Conservation (phyloP, 2,329 filamentous ascomycete genomes). For the Cercospora janseana region DNA sequence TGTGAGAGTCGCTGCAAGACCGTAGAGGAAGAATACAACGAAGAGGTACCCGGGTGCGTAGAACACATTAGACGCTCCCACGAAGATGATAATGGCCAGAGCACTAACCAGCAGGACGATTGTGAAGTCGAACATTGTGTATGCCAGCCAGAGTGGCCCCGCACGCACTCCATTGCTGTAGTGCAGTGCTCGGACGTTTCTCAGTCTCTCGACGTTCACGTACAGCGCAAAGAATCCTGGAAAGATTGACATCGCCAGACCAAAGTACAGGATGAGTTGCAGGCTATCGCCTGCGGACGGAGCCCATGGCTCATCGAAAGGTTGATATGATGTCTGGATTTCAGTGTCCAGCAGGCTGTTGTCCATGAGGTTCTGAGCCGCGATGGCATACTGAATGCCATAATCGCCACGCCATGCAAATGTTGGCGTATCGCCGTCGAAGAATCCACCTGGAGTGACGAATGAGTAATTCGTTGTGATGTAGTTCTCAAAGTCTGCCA, state of each 20-base stretch:
- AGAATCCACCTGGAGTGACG: constrained; percentile 76
- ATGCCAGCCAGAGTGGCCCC: constrained; percentile 80
- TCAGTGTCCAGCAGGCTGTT: constrained; percentile 65
- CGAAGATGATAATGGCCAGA: constrained; percentile 67
- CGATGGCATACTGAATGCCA: constrained; percentile 63
- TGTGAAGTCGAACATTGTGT: constrained; percentile 74
- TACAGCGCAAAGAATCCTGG: constrained; percentile 88
- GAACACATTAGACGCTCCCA: constrained; percentile 61
- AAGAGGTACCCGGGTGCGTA: constrained; percentile 81
- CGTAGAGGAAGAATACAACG: constrained; percentile 75
- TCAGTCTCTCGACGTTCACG: constrained; percentile 76
- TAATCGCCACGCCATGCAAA: constrained; percentile 69
- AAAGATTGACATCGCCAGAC: constrained; percentile 72
- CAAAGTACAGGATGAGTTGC: constrained; percentile 78
- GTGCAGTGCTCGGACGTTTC: constrained; percentile 77
- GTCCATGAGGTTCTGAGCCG: constrained; percentile 90
- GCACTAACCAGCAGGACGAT: constrained; percentile 68
- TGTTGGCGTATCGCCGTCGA: constrained; percentile 64
- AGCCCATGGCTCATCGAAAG: constrained; percentile 72
- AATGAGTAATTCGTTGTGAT: constrained; percentile 63
- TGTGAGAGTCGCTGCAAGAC: constrained; percentile 71
- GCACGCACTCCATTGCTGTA: constrained; percentile 89
- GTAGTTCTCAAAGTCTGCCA: constrained; percentile 66
- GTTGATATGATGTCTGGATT: constrained; percentile 69
- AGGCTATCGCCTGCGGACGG: constrained; percentile 69